Conservation (phyloP, 169 alveolate genomes). For the Cryptosporidium tyzzeri region DNA sequence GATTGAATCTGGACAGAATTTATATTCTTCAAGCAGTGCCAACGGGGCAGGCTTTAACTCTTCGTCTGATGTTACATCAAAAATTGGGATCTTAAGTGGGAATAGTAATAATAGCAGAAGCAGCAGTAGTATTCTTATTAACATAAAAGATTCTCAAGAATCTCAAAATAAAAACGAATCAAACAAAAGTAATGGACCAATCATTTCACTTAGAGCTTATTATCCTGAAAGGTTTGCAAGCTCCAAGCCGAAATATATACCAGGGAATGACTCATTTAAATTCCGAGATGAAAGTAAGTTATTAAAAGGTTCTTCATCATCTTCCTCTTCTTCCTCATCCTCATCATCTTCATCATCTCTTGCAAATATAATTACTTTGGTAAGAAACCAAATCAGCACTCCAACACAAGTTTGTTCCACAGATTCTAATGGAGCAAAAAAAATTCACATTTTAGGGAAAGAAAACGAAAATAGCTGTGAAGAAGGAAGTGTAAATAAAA, state of each 20-base stretch:
- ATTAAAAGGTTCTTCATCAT: background rate
- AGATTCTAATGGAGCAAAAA: conserved; percentile 13
- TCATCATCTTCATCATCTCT: conserved; percentile 24
- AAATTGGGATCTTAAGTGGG: background rate
- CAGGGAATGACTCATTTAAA: conserved; percentile 5
- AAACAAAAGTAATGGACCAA: conserved; percentile 30
- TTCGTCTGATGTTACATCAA: background rate
- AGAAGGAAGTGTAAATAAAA: background rate
- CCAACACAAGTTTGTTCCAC: background rate
- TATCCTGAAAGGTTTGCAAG: conserved; percentile 38
- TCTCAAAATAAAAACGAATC: background rate
- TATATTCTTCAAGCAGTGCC: background rate
- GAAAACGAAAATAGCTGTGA: background rate
- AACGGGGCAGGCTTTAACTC: background rate
- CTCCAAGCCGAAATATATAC: conserved; percentile 44
- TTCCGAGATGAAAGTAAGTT: background rate
- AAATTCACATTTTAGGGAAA: conserved; percentile 40
- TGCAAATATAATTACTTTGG: conserved; percentile 53
- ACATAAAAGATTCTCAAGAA: background rate
- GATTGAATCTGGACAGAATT: background rate
- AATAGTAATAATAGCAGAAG: background rate
- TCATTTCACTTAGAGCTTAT: conserved; percentile 45
- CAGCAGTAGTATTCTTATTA: background rate
- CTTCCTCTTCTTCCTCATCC: background rate
- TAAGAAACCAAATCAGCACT: conserved; percentile 34